These are phyloP conservation scores for Diplotaxis tenuifolia DNA, from an alignment of 345 rosid genomes.

Conservation along the genomic window DNA sequence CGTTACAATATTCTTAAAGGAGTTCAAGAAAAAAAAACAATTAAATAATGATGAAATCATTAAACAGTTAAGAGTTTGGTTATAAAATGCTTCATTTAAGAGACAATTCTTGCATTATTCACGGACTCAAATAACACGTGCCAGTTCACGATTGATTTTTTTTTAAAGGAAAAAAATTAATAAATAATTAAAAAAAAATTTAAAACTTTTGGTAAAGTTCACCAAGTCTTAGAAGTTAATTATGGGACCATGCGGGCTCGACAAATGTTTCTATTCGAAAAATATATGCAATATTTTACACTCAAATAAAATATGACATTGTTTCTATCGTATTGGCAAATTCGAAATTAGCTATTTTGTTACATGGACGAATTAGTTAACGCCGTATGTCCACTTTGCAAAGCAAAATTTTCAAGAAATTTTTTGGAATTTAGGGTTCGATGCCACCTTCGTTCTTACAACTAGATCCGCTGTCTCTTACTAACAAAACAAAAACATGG, in stretches of 20 bases:
- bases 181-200: no score
- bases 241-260: constrained; percentile 24
- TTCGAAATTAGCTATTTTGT: not conserved
- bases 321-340: not conserved
- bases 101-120: no score
- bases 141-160: no score
- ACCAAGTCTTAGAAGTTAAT: no score
- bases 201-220: no score
- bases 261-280: not conserved
- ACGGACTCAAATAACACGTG: no score
- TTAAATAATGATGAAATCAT: no score
- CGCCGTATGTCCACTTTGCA: not conserved
- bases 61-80: no score
- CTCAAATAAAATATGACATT: not conserved
- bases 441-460: not conserved
- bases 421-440: not conserved
- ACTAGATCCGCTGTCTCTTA: not conserved
- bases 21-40: no score
- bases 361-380: not conserved
- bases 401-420: not conserved
- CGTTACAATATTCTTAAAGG: no score
- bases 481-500: not conserved
- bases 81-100: no score
- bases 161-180: no score
- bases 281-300: not conserved